Base-by-base conservation (phyloP, 208 protist species). In the Acanthamoeba castellanii region DNA sequence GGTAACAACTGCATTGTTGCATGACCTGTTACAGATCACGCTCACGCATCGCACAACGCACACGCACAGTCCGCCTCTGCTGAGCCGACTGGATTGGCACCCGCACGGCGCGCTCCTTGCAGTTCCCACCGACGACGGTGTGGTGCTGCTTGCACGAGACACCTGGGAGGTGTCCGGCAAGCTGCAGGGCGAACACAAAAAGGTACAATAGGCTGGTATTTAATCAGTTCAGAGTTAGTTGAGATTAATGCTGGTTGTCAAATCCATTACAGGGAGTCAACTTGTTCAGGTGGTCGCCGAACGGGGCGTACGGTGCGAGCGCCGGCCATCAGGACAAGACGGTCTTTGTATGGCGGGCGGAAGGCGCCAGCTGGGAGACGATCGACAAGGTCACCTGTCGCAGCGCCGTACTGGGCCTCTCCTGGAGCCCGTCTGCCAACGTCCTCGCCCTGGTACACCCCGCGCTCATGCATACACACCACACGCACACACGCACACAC, bases 21-120 rank as follows among this genome's bases (percentile, higher is more conserved):
- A 14, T 14, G 45, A 11, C 42, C 3, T 11, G 3, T 70, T 20
- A 25, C 27, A 20, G 61, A 9, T 20, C 27, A 0, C 20, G 34
- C 27, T 70, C 61, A 30, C 9, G 20, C 61, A 70, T 14, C 2
- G 27, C 20, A 27, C 1, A 30, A 25, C 16, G 55, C 55, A 25
- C 61, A 68, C 52, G 52, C 52, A 32, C 45, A 87, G 78, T 25
- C 45, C 47, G 18, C 78, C 78, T 8, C 78, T 87, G 22, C 50
- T 87, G 37, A 87, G 78, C 47, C 78, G 78, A 18, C n/a, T 87
- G 45, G 78, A 87, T 27, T 87, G 78, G 78, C 78, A 87, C n/a
- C 78, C 78, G 25, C 78, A 87, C 27, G 78, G 78, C 47, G 59
- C 78, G 45, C 50, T 87, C 45, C 30, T 87, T 37, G 78, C 78